These are phyloP conservation scores for Aristolochia contorta DNA, from an alignment of 164 flowering plant genomes.

Conservation along the genomic window DNA sequence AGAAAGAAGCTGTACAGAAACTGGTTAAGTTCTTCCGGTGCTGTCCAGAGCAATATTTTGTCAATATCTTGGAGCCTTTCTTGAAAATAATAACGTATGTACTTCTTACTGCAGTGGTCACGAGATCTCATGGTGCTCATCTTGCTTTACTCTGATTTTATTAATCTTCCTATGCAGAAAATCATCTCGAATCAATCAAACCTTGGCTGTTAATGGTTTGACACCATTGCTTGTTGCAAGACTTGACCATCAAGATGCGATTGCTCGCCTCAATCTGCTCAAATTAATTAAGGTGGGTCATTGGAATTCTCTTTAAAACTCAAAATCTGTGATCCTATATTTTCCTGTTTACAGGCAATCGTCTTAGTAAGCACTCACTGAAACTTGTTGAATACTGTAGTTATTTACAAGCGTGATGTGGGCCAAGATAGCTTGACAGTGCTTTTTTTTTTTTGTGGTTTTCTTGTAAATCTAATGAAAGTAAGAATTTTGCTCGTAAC, in stretches of 20 bases:
- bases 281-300: constrained; percentile 73
- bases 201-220: constrained; percentile 91
- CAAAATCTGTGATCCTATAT: not conserved
- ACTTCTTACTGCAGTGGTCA: not conserved
- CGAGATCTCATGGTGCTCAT: not conserved
- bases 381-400: too few relatives aligned
- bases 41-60: constrained; percentile 93
- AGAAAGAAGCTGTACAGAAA: constrained; percentile 92
- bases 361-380: too few relatives aligned
- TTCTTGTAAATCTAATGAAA: too few relatives aligned
- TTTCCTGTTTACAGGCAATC: too few relatives aligned
- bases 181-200: constrained; percentile 86
- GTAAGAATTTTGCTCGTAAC: not conserved
- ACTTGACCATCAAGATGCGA: constrained; percentile 94
- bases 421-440: too few relatives aligned
- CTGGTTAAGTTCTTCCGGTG: constrained; percentile 87
- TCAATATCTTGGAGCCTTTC: constrained; percentile 94
- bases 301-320: not conserved
- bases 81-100: constrained; percentile 93
- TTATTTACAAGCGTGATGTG: too few relatives aligned
- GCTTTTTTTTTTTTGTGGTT: not conserved
- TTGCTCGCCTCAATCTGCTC: constrained; percentile 89
- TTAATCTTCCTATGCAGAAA: constrained; percentile 55
- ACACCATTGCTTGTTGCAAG: constrained; percentile 86
- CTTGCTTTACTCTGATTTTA: not conserved